Evolutionary conservation across 2,329 filamentous ascomycete genomes (phyloP).

Genomic region (Xylariaceae sp.): DNA sequence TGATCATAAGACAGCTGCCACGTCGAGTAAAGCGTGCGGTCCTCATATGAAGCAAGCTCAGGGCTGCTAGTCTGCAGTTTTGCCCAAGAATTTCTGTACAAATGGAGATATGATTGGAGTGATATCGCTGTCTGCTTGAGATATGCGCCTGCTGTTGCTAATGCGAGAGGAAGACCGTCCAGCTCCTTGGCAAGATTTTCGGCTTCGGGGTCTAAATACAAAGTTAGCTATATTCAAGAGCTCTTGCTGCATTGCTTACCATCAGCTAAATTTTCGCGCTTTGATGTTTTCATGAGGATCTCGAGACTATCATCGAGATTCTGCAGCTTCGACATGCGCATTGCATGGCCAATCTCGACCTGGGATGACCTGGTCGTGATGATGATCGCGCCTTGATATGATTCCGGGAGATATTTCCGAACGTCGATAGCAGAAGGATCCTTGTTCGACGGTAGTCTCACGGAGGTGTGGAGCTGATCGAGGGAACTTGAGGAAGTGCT

Average conservation of each 20-base stretch:
- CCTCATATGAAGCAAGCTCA: slow-evolving; percentile 5
- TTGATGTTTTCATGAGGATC: slow-evolving; percentile 30
- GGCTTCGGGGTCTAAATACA: slow-evolving; percentile 3
- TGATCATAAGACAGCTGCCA: slow-evolving; percentile 8
- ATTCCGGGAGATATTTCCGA: slow-evolving; percentile 25
- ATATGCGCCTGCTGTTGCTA: slow-evolving; percentile 10
- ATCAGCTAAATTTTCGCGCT: slow-evolving; percentile 13
- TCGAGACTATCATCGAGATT: slow-evolving; percentile 27
- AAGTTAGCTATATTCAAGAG: neutral
- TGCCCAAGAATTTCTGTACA: slow-evolving; percentile 8
- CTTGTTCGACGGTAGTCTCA: slow-evolving; percentile 14
- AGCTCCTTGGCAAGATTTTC: neutral
- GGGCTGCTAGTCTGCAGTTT: slow-evolving; percentile 2
- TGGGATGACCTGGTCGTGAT: slow-evolving; percentile 35
- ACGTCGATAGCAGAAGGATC: slow-evolving; percentile 17
- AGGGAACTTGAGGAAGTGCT: too few species aligned
- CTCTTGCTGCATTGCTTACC: neutral
- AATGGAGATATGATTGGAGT: slow-evolving; percentile 4
- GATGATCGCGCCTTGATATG: slow-evolving; percentile 38
- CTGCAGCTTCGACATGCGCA: slow-evolving; percentile 31
- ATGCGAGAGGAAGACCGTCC: slow-evolving; percentile 9
- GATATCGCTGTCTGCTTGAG: slow-evolving; percentile 2
- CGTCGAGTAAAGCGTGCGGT: slow-evolving; percentile 6
- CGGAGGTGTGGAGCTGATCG: too few species aligned
- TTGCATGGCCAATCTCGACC: slow-evolving; percentile 29